A percentile compares a stretch with the other conserved stretches of the same genome.
These are phyloP conservation scores for Zopfia rhizophila DNA, from an alignment of 2,329 filamentous ascomycete genomes.

Conservation along the genomic window DNA sequence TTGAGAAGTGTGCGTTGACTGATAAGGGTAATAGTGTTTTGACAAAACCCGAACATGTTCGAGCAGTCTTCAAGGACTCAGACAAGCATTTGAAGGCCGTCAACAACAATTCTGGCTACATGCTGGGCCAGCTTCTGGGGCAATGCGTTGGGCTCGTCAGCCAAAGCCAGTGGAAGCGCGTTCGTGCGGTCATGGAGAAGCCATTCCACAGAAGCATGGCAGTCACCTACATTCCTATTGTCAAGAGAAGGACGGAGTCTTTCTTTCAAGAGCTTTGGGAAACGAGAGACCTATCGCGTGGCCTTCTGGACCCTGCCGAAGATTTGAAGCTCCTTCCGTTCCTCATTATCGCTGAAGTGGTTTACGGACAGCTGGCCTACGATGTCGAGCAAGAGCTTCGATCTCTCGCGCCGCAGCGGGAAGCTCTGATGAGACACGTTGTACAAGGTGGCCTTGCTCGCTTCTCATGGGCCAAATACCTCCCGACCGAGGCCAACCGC, in stretches of 20 bases:
- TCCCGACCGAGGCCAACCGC: slow-evolving; percentile 39
- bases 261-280: slow-evolving; percentile 15
- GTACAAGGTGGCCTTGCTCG: slow-evolving; percentile 50
- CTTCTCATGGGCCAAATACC: slow-evolving; percentile 32
- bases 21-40: slow-evolving; percentile 50
- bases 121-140: slow-evolving; percentile 55
- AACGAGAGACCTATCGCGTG: slow-evolving; percentile 6
- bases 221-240: slow-evolving; percentile 8
- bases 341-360: slow-evolving; percentile 49
- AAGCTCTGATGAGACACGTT: slow-evolving; percentile 45
- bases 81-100: slow-evolving; percentile 56
- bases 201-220: slow-evolving; percentile 27
- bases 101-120: slow-evolving; percentile 55
- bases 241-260: slow-evolving; percentile 13
- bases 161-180: slow-evolving; percentile 36
- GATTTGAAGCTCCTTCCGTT: slow-evolving; percentile 53
- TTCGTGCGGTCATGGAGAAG: slow-evolving; percentile 31
- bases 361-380: slow-evolving; percentile 49
- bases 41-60: slow-evolving; percentile 47
- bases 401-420: slow-evolving; percentile 34
- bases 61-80: slow-evolving; percentile 56
- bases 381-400: slow-evolving; percentile 36
- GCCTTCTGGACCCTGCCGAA: slow-evolving; percentile 34
- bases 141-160: slow-evolving; percentile 57
- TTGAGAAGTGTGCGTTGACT: too few species aligned